phyloP scores from a whole-genome alignment of 768 basidiomycete genomes.

The Phanerochaete carnosa region DNA sequence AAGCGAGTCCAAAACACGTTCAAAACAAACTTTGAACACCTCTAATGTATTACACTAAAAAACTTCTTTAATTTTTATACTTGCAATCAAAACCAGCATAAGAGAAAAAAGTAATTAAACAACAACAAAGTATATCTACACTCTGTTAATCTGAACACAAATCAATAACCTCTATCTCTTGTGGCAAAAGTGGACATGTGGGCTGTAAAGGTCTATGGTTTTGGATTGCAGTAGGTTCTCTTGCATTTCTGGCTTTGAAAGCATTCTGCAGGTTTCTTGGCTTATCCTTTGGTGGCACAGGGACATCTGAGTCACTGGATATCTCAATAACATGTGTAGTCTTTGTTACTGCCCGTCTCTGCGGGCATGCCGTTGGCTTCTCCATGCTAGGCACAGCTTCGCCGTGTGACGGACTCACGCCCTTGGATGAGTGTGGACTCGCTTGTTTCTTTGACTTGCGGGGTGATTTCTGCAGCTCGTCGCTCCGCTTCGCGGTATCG shows the following conservation, averaged over 20 bases:
- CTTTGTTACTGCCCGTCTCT: conserved; percentile 11
- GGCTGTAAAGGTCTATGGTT: no score
- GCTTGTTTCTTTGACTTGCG: conserved; percentile 25
- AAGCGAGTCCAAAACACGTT: no score
- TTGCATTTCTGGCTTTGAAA: not conserved
- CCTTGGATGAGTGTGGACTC: conserved; percentile 16
- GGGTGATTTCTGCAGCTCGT: conserved; percentile 27
- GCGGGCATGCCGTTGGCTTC: conserved; percentile 11
- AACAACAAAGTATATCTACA: no score
- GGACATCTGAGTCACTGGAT: conserved; percentile 36
- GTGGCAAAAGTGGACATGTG: not conserved
- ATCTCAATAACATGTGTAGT: conserved; percentile 30
- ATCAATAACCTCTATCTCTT: conserved; percentile 35
- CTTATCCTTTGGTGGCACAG: not conserved
- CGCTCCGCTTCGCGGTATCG: conserved; percentile 7
- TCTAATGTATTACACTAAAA: no score
- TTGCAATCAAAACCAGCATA: no score
- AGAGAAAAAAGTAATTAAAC: no score
- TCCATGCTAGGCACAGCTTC: not conserved
- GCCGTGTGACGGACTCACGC: not conserved
- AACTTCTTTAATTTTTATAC: no score
- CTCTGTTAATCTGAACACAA: conserved; percentile 32
- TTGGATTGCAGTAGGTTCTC: not conserved
- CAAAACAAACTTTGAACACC: no score
- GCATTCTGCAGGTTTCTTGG: not conserved